Percentiles rank a stretch among this genome's conserved stretches.
Conservation (phyloP, 2,329 filamentous ascomycete genomes). For the Raffaelea albimanens region DNA sequence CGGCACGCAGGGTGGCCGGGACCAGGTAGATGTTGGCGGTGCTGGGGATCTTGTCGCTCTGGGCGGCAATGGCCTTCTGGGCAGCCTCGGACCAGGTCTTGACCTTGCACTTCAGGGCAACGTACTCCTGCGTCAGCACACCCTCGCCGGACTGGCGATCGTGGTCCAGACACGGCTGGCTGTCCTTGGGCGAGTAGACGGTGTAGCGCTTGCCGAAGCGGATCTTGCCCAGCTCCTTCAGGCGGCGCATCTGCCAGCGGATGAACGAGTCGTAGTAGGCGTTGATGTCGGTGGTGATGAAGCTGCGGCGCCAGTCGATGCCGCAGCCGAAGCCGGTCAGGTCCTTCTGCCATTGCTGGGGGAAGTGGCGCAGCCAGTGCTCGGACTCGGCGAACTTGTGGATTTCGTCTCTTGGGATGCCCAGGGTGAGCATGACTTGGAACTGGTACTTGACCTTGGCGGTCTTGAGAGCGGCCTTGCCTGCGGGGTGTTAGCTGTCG, state of each 20-base stretch:
- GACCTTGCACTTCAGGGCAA: constrained; percentile 81
- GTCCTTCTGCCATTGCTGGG: constrained; percentile 40
- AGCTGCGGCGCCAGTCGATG: constrained; percentile 86
- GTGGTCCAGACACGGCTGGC: constrained; percentile 81
- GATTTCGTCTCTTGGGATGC: constrained; percentile 80
- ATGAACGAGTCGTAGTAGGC: constrained; percentile 95
- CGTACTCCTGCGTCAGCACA: constrained; percentile 83
- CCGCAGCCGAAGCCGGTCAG: constrained; percentile 37
- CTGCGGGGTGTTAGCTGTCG: constrained; percentile 30
- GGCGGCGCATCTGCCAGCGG: constrained; percentile 91
- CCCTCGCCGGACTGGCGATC: constrained; percentile 75
- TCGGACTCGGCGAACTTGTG: constrained; percentile 72
- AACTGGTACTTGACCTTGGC: constrained; percentile 94
- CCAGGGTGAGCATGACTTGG: constrained; percentile 66
- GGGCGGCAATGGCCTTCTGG: constrained; percentile 57
- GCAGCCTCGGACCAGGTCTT: constrained; percentile 62
- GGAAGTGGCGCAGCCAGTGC: constrained; percentile 90
- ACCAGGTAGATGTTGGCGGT: constrained; percentile 79
- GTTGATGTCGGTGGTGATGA: constrained; percentile 94
- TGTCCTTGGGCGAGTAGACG: constrained; percentile 58
- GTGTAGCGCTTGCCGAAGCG: constrained; percentile 61
- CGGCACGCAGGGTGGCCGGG: constrained; percentile 80
- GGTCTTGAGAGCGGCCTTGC: constrained; percentile 82
- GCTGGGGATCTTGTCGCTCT: constrained; percentile 70
- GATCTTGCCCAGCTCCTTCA: constrained; percentile 85